phyloP scores from a whole-genome alignment of 2,329 filamentous ascomycete species.

The Beauveria sp. region DNA sequence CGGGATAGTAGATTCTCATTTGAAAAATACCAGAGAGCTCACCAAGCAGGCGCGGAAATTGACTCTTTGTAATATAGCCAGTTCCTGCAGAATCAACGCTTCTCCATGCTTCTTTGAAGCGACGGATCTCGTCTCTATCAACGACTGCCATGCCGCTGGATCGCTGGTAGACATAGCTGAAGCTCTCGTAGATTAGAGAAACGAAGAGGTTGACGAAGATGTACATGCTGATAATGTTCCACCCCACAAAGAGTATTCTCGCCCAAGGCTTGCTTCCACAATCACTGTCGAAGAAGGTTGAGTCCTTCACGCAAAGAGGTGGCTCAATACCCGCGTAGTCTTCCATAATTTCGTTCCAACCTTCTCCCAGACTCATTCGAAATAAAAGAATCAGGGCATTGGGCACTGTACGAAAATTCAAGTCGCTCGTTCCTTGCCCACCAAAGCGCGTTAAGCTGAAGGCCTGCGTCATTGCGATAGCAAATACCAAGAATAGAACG shows the following conservation, averaged over 20 bases:
- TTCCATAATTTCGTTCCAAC: conserved; percentile 96
- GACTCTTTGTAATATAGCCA: conserved; percentile 83
- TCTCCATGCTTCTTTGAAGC: conserved; percentile 98
- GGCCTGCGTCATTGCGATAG: conserved; percentile 91
- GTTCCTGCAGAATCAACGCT: conserved; percentile 87
- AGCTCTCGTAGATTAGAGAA: conserved; percentile 97
- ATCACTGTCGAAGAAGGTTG: conserved; percentile 76
- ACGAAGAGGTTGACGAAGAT: conserved; percentile 98
- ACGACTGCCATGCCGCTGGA: conserved; percentile 88
- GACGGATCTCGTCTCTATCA: conserved; percentile 85
- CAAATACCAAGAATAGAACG: conserved; percentile 91
- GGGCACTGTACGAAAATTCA: conserved; percentile 90
- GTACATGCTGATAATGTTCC: conserved; percentile 99
- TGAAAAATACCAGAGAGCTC: conserved; percentile 93
- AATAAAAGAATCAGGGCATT: conserved; percentile 92
- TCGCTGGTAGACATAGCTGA: conserved; percentile 97
- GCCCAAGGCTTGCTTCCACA: conserved; percentile 91
- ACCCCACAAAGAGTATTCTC: conserved; percentile 80
- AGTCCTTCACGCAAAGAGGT: conserved; percentile 68
- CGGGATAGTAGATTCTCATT: conserved; percentile 91
- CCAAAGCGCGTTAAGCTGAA: conserved; percentile 93
- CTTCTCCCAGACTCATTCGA: conserved; percentile 86
- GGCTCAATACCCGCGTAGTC: conserved; percentile 77
- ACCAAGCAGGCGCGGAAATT: conserved; percentile 79
- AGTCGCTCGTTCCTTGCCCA: conserved; percentile 60